Conservation (phyloP, 202 grass and related monocot genomes). For the Digitaria exilis region DNA sequence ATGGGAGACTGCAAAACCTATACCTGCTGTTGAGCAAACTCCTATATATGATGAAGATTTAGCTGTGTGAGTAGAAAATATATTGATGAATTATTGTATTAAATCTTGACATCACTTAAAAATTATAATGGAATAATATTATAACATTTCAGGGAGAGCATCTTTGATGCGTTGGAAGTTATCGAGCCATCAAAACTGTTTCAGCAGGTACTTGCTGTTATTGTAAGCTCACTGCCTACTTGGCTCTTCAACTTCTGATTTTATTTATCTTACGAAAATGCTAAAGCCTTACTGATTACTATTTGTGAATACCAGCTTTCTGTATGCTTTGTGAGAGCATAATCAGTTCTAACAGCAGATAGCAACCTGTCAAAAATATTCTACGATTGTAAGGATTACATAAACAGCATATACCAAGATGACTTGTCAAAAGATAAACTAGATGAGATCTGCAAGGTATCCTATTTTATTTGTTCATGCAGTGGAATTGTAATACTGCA, state of each 20-base stretch:
- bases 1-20: conserved; percentile 85
- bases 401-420: conserved; percentile 50
- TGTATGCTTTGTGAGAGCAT: conserved; percentile 70
- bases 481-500: background rate
- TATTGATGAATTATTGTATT: conserved; percentile 22
- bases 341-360: conserved; percentile 57
- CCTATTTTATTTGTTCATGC: conserved; percentile 30
- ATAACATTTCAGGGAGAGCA: conserved; percentile 78
- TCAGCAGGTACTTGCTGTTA: conserved; percentile 71
- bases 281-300: conserved; percentile 21
- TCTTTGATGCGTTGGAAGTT: conserved; percentile 76
- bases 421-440: conserved; percentile 76
- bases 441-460: conserved; percentile 92
- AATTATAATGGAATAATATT: conserved; percentile 37
- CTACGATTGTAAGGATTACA: conserved; percentile 84
- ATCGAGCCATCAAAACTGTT: conserved; percentile 80
- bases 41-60: conserved; percentile 98
- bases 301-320: conserved; percentile 73
- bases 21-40: conserved; percentile 86
- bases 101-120: conserved; percentile 7
- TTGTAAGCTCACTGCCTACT: conserved; percentile 51
- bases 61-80: conserved; percentile 77
- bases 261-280: conserved; percentile 23
- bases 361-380: conserved; percentile 77
- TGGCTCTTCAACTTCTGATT: background rate